Evolutionary conservation across 164 flowering plant genomes (phyloP).

Genomic region (Vitis rotundifolia): DNA sequence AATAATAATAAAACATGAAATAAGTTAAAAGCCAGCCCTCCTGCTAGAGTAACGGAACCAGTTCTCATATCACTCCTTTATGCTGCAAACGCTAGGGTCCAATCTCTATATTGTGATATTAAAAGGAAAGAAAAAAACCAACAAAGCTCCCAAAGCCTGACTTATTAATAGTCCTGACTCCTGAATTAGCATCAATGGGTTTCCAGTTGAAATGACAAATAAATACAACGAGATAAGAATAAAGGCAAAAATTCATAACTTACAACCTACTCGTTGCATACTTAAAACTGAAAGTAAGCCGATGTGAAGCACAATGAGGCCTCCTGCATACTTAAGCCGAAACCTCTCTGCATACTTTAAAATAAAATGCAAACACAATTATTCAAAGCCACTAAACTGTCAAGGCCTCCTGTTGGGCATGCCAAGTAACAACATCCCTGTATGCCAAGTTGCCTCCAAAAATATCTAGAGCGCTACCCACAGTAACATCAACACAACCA

Average conservation of each 20-base stretch:
- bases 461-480: slow-evolving; percentile 90
- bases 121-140: not conserved
- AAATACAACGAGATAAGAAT: not conserved
- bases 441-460: slow-evolving; percentile 85
- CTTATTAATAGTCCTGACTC: too few species aligned
- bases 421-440: slow-evolving; percentile 83
- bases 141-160: too few species aligned
- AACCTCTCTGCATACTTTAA: too few species aligned
- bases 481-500: slow-evolving; percentile 84
- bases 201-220: not conserved
- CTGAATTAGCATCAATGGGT: not conserved
- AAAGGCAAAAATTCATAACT: not conserved
- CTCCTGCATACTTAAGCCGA: not conserved
- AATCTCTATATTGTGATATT: not conserved
- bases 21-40: too few species aligned
- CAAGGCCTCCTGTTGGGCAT: slow-evolving; percentile 29
- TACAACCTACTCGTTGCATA: not conserved
- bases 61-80: too few species aligned
- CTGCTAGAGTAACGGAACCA: too few species aligned
- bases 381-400: slow-evolving; percentile 5
- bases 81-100: too few species aligned
- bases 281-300: not conserved
- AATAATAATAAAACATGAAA: too few species aligned
- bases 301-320: not conserved
- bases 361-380: too few species aligned